A percentile compares a stretch with the other conserved stretches of the same genome.
Conservation (phyloP, 257 asterid genomes). For the Rehmannia glutinosa region DNA sequence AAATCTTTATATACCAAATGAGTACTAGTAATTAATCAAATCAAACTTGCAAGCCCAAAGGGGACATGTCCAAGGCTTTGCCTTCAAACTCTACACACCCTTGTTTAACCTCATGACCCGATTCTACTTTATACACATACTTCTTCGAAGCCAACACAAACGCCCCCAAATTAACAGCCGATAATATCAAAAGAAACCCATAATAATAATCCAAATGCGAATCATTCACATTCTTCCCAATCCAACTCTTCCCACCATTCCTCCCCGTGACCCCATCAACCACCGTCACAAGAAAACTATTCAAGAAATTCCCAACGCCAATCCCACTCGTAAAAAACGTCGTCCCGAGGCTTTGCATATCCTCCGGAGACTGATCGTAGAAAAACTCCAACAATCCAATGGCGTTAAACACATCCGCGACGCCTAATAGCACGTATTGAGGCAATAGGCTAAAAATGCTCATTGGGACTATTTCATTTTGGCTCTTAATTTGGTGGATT, state of each 20-base stretch:
- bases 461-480: slow-evolving; percentile 55
- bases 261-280: slow-evolving; percentile 61
- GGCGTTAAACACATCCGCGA: slow-evolving; percentile 80
- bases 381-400: slow-evolving; percentile 74
- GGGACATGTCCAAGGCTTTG: slow-evolving; percentile 30
- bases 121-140: slow-evolving; percentile 64
- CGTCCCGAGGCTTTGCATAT: slow-evolving; percentile 83
- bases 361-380: slow-evolving; percentile 87
- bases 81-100: slow-evolving; percentile 37
- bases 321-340: slow-evolving; percentile 85
- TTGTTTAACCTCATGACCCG: slow-evolving; percentile 32
- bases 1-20: not conserved
- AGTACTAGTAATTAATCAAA: no score
- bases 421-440: slow-evolving; percentile 60
- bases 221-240: slow-evolving; percentile 70
- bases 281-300: slow-evolving; percentile 70
- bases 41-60: slow-evolving; percentile 39
- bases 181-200: slow-evolving; percentile 51
- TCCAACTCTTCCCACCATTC: slow-evolving; percentile 69
- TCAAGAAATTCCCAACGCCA: slow-evolving; percentile 81
- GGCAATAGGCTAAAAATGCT: slow-evolving; percentile 62
- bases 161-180: slow-evolving; percentile 38
- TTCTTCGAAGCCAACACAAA: slow-evolving; percentile 58
- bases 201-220: slow-evolving; percentile 83
- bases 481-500: slow-evolving; percentile 22